Base-by-base conservation (phyloP, 1,284 basidiomycete genomes). In the Ceratobasidium sp. region DNA sequence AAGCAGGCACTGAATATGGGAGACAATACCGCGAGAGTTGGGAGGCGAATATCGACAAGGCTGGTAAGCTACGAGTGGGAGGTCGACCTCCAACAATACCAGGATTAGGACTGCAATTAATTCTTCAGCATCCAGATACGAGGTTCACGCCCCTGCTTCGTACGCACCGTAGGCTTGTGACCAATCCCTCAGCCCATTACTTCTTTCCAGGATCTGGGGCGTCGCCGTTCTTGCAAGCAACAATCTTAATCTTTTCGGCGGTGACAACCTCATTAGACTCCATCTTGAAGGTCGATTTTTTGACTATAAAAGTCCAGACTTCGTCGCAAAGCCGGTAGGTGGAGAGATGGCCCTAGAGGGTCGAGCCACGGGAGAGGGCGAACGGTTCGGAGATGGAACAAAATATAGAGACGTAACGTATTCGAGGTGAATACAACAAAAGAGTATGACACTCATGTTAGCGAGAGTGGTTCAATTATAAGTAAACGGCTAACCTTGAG, bases 231-330 rank as follows among this genome's bases (percentile, higher is more conserved):
- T 97, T 98, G 88, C 96, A 97, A 3, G 97, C 96, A 81, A 98
- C 95, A 79, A 98, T 98, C 88, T 97, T 97, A 86, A 97, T 94
- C 85, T 94, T 92, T 58, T 89, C 89, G 1, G 94, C 91, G 13
- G 87, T 89, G 51, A 97, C 92, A 83, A 91, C 87, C 81, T 95
- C 94, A 82, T 94, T 95, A 64, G 92, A 92, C 86, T 98, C 97
- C 93, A 98, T 95, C 86, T 97, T 97, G 87, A 98, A 97, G 20
- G 91, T 90, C 18, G 96, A 93, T 82, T 97, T 92, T 84, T 95
- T 95, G 67, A 97, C 94, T 80, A 97, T 94, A 85, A 98, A 98
- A 55, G 97, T 98, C 97, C 97, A 98, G 66, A 98, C 96, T 83
- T 98, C 97, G 86, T 98, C 97, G 84, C 95, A 97, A 1, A 97